Evolutionary conservation across 371 early-diverging fungal genomes (phyloP), one percentile per base, ranked within the genome.

Genomic region (Mucor irregularis): DNA sequence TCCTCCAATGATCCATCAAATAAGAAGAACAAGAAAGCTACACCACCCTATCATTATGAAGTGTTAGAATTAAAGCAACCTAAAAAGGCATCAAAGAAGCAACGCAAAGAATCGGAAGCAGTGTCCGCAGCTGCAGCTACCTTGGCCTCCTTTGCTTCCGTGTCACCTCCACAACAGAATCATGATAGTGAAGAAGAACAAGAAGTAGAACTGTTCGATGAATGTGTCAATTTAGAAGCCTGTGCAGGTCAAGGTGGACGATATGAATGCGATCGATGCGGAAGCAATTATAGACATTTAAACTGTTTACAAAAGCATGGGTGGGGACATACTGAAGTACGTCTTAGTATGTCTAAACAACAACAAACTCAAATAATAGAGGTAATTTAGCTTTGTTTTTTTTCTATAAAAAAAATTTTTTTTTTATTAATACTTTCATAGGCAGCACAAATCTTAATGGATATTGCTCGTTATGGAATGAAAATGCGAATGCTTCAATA

Each of bases 361-460:
- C 78, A 77, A 53, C 74, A 77, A 56, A 72, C 67, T 30, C 78
- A 77, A 62, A 37, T 74, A 24, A 33, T 77, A 61, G 78, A 77
- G 68, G 78, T 72, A 69, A 68, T 28, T 29, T 39, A 11, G 22
- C 19, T n/a, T 34, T 53, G 44, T 35, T 35, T 35, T 35, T 11
- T 34, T 34, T 34, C n/a, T n/a, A 25, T 35, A 39, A 53, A 42
- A 42, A 19, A 17, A 45, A 40, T 16, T 33, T 56, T 38, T 61
- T 45, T 35, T 29, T 42, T 14, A 8, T 13, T 29, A 40, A 30
- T 31, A 26, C 42, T 56, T 43, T 50, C 26, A 21, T 64, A 77
- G 78, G 78, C 78, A 62, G 78, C 78, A 46, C 78, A 77, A 52
- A 77, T 77, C 35, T 58, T 77, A n/a, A 74, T 77, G 74, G 73